Base-by-base conservation (phyloP, 345 rosid species). In the Salix arbutifolia region DNA sequence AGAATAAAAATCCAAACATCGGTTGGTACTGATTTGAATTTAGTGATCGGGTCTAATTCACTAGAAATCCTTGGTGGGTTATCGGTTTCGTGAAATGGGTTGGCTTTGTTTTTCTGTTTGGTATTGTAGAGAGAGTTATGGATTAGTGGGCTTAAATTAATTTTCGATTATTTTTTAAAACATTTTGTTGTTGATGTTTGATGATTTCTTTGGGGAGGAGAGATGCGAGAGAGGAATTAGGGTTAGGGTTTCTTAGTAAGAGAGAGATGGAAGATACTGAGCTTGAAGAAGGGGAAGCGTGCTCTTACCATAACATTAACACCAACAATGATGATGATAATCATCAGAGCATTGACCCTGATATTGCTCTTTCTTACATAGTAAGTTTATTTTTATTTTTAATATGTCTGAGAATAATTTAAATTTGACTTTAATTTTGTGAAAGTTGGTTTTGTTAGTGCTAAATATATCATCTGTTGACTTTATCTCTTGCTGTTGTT, bases 311-410 rank as follows among this genome's bases (percentile, higher is more conserved):
- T 64, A 73, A 79, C 42, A 71, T 71, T 30, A 78, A 85, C 65
- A 69, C 48, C 68, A 61, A 48, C 64, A 33, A 53, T 61, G 75
- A 86, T 83, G 86, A 83, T 71, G 88, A 87, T 77, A 83, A 79
- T 75, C 82, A 73, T 82, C 84, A 83, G 60, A 77, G 70, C 82
- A 56, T 90, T 46, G 98, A 90, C 92, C 95, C 91, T 40, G 97
- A 89, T 84, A 76, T 75, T 81, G 90, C 85, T 85, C 92, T 89
- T 82, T 85, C 97, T 79, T 94, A 94, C 88, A 84, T 94, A 74
- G 98, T 94, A 86, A 86, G 95, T 31, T 78, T 56, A 73, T 69
- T 50, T 18, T 21, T 58, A 64, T 7, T 16, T 66, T 64, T 40
- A 40, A 40, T 42, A 18, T 12, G 21, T 66, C 9, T 30, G 69